Evolutionary conservation across 352 stramenopile genomes (phyloP).

Genomic region (Pythium grandisporangium): DNA sequence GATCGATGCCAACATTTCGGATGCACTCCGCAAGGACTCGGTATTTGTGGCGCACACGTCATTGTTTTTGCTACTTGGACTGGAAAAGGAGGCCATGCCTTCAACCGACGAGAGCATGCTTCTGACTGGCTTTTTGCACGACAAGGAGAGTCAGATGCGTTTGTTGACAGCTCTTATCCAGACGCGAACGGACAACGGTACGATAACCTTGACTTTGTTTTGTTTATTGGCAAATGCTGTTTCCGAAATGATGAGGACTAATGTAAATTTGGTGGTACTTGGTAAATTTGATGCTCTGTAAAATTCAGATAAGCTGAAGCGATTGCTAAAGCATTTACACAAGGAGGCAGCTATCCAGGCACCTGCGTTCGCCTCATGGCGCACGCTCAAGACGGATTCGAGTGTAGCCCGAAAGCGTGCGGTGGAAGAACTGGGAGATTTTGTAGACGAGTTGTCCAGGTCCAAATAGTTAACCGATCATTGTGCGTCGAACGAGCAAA

Average conservation of each 20-base stretch:
- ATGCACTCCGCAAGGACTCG: slow-evolving; percentile 32
- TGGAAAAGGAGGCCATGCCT: slow-evolving; percentile 41
- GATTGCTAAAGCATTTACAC: slow-evolving; percentile 53
- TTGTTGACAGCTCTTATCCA: slow-evolving; percentile 65
- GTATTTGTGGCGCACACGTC: slow-evolving; percentile 58
- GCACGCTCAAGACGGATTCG: slow-evolving; percentile 68
- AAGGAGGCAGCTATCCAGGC: slow-evolving; percentile 43
- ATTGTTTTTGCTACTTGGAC: slow-evolving; percentile 49
- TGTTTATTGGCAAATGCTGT: neutral
- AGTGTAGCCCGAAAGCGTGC: slow-evolving; percentile 64
- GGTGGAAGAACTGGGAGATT: slow-evolving; percentile 52
- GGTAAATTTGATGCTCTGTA: too few relatives aligned
- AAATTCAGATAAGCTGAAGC: slow-evolving; percentile 65
- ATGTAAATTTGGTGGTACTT: slow-evolving; percentile 9
- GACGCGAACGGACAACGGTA: slow-evolving; percentile 44
- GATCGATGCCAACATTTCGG: slow-evolving; percentile 42
- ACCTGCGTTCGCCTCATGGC: slow-evolving; percentile 52
- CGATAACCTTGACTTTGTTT: slow-evolving; percentile 7
- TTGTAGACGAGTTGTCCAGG: slow-evolving; percentile 61
- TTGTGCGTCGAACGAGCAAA: too few relatives aligned
- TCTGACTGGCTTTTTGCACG: slow-evolving; percentile 60
- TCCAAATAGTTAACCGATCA: slow-evolving; percentile 31
- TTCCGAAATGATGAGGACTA: slow-evolving; percentile 1
- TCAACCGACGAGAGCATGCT: slow-evolving; percentile 58
- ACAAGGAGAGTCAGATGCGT: slow-evolving; percentile 45